Evolutionary conservation across 176 grass and related monocot genomes (phyloP).

Genomic region (Rhipidocladum racemiflorum): DNA sequence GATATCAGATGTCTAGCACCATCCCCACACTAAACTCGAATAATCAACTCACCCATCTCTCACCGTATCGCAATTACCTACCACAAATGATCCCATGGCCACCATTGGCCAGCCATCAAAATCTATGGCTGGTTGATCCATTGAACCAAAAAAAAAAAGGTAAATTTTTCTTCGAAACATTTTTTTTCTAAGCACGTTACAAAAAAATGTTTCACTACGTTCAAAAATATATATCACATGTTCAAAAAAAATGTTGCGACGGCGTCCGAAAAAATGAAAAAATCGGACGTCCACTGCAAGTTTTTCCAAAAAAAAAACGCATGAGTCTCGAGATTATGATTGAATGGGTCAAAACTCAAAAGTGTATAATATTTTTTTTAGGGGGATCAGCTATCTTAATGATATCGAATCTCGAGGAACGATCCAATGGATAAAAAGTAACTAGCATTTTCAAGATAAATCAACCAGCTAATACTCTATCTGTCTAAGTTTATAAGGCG

Average conservation of each 20-base stretch:
- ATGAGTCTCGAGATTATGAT: not conserved
- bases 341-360: not conserved
- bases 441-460: not conserved
- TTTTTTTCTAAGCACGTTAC: too few species aligned
- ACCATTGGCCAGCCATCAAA: not conserved
- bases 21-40: too few species aligned
- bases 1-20: too few species aligned
- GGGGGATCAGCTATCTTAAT: not conserved
- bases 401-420: not conserved
- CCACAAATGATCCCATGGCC: not conserved
- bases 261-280: too few species aligned
- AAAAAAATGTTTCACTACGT: too few species aligned
- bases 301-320: too few species aligned
- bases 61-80: not conserved
- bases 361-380: not conserved
- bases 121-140: not conserved
- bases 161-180: too few species aligned
- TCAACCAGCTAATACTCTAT: not conserved
- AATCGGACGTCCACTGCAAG: too few species aligned
- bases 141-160: not conserved
- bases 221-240: too few species aligned
- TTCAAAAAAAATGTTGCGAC: too few species aligned
- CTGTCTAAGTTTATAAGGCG: too few species aligned
- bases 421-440: not conserved
- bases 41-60: not conserved